Base-by-base conservation (phyloP, 2,329 filamentous ascomycete genomes). In the Chalaropsis ovoidea region DNA sequence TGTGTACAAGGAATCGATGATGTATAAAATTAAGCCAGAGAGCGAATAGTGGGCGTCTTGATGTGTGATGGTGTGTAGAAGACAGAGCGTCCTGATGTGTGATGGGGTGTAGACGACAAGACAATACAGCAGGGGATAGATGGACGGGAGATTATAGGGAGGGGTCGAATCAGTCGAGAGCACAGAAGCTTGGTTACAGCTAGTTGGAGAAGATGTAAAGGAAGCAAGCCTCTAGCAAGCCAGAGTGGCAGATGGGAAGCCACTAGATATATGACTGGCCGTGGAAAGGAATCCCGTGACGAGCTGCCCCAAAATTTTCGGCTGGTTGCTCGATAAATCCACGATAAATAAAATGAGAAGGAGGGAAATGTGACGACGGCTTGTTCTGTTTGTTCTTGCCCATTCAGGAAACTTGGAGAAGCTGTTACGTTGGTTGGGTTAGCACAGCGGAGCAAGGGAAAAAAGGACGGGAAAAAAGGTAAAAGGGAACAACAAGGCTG, bases 321-420 rank as follows among this genome's bases (percentile, higher is more conserved):
- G 61, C 11, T 24, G 6, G 15, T 58, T 58, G 24, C 27, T 31
- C 15, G 27, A 58, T 58, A 58, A 58, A 58, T 39, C 7, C 52
- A 19, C 24, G 27, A 39, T 58, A n/a, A 58, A 31, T 39, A 35
- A 35, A 31, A n/a, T 35, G 13, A 58, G 52, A n/a, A 58, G 24
- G 24, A n/a, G 31, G 24, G 11, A 31, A 56, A 56, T 2, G 24
- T 6, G 15, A 60, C 2, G 22, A 43, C 41, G 31, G 11, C 60
- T 43, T 41, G 60, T 61, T 41, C 39, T 41, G 60, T 43, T 45
- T 35, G 27, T 35, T 58, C 24, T 35, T 58, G n/a, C 27, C 52
- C 31, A 35, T 58, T 58, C 15, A 35, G 52, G 27, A 58, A 58
- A 58, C 52, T 60, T 64, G 63, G 63, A 64, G 49, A 64, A 58